These are phyloP conservation scores for Gleditsia sinensis DNA, from an alignment of 306 rosid species.

Conservation along the genomic window DNA sequence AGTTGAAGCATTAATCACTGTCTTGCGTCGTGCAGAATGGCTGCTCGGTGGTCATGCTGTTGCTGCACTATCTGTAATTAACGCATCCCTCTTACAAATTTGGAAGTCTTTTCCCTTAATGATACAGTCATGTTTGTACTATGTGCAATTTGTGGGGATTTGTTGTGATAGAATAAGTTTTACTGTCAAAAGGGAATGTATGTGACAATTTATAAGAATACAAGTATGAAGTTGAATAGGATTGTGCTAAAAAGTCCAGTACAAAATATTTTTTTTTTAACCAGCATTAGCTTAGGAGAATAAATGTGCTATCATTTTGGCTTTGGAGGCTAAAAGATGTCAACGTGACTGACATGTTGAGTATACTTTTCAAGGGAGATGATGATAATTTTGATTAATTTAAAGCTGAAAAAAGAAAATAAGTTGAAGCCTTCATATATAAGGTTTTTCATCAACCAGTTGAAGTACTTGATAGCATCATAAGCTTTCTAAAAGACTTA, in stretches of 20 bases:
- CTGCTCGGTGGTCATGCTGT: constrained; percentile 74
- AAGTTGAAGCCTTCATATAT: neutral
- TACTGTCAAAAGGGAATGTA: neutral
- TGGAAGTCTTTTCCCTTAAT: constrained; percentile 12
- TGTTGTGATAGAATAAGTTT: neutral
- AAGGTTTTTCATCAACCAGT: neutral
- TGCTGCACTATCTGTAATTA: constrained; percentile 83
- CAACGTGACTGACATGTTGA: neutral
- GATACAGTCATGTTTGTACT: constrained; percentile 11
- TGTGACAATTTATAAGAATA: neutral
- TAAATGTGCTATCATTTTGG: neutral
- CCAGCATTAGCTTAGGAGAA: neutral
- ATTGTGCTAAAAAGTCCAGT: neutral
- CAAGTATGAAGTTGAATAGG: constrained; percentile 14
- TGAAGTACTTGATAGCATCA: neutral
- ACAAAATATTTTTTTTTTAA: neutral
- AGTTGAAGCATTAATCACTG: constrained; percentile 75
- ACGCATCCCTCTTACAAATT: constrained; percentile 26
- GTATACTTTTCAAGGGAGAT: neutral
- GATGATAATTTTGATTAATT: neutral
- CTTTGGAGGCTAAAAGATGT: neutral
- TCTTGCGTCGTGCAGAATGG: constrained; percentile 71
- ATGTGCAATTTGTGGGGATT: neutral
- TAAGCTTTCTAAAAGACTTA: neutral
- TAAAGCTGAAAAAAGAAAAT: neutral